A percentile compares a stretch with the other conserved stretches of the same genome.
These are phyloP conservation scores for Carpinus fangiana DNA, from an alignment of 306 rosid species.

Conservation along the genomic window DNA sequence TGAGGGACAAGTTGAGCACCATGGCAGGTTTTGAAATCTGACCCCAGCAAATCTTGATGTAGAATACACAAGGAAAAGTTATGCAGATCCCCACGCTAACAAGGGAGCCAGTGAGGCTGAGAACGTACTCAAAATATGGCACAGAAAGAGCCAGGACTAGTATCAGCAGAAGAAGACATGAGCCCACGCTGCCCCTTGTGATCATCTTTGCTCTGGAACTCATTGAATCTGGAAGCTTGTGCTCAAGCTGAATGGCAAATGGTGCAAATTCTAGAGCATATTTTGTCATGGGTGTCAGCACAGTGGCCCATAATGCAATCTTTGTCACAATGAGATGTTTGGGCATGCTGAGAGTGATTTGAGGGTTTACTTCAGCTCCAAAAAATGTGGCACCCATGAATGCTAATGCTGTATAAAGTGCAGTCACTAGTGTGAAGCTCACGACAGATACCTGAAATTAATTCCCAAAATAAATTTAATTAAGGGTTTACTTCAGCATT, in stretches of 20 bases:
- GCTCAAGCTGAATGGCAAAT: constrained; percentile 63
- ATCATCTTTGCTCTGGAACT: constrained; percentile 40
- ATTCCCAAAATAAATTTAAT: background rate
- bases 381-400: constrained; percentile 73
- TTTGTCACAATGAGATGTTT: constrained; percentile 43
- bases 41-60: constrained; percentile 62
- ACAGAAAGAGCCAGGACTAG: constrained; percentile 56
- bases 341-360: constrained; percentile 80
- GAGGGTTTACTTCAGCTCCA: constrained; percentile 59
- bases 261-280: constrained; percentile 81
- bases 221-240: constrained; percentile 47
- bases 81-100: constrained; percentile 43
- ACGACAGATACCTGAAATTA: constrained; percentile 56
- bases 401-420: constrained; percentile 41
- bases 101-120: constrained; percentile 79
- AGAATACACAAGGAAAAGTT: constrained; percentile 59
- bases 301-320: constrained; percentile 77
- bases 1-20: constrained; percentile 39
- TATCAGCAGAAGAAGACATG: constrained; percentile 48
- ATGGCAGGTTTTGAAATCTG: constrained; percentile 42
- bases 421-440: constrained; percentile 61
- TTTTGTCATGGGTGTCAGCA: constrained; percentile 74
- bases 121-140: constrained; percentile 68
- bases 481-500: too few species aligned
- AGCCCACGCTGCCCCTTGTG: constrained; percentile 49